Evolutionary conservation across 148 eudicot species (phyloP), one percentile per base, ranked within the genome.

Genomic region (Gaultheria prostrata): DNA sequence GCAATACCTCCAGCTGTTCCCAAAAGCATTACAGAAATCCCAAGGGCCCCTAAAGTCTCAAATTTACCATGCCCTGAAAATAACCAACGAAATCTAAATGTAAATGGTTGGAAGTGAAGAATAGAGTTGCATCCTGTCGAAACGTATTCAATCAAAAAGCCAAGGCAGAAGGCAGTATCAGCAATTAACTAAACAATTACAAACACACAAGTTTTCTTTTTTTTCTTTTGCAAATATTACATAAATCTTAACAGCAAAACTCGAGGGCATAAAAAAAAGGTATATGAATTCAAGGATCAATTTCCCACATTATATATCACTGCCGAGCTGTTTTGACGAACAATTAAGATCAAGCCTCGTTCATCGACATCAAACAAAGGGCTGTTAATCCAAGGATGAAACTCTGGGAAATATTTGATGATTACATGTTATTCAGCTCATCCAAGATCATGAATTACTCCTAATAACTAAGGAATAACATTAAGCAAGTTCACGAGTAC

Each of bases 1-100:
- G 92, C 98, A 80, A 97, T 97, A 83, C 97, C 99, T 84, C 99
- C 98, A 80, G 96, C 97, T 73, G 99, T 93, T 70, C 87, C 89
- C 86, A 97, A 87, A 59, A 97, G 98, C 94, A 97, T 89, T 79
- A 92, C 86, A 85, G 99, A 97, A 78, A 97, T 97, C 77, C 95
- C 96, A 81, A 95, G 90, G 28, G 99, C 99, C 83, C 99, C 98
- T 75, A 97, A 75, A 9, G 95, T 94, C 89, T 97, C 99, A 87
- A 95, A 97, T 90, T 97, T 97, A 83, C 99, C 99, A 87, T 97
- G 99, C 56, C 99, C 99, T 97, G 91, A 77, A 63, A 9, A 82
- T 65, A 43, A 86, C 30, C 50, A 81, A 4, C 54, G 83, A 72
- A 77, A 56, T 67, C 72, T 17, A 82, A 79, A 20, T 20, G 75